phyloP scores from a whole-genome alignment of 148 eudicot genomes.

The Camellia lanceoleosa region DNA sequence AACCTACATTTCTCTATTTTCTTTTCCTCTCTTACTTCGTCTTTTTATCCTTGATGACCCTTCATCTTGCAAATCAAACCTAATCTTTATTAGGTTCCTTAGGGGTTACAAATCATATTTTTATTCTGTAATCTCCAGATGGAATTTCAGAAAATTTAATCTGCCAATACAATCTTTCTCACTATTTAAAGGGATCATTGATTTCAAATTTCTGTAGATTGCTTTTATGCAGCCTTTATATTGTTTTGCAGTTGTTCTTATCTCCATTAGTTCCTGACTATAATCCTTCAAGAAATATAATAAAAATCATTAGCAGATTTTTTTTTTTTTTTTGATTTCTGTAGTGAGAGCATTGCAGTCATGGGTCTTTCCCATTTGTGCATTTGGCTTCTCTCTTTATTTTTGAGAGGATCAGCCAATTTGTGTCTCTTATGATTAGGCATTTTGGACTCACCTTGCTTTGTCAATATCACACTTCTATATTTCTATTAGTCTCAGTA shows the following conservation, averaged over 20 bases:
- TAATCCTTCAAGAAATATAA: neutral
- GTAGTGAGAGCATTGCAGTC: neutral
- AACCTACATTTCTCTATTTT: neutral
- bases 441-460: neutral
- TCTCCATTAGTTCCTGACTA: neutral
- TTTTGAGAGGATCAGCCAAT: slow-evolving; percentile 4
- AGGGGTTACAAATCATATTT: no score
- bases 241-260: neutral
- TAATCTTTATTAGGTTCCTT: no score
- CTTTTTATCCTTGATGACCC: no score
- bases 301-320: neutral
- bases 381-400: neutral
- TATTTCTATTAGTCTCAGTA: no score
- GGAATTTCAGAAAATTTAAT: no score
- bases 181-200: neutral
- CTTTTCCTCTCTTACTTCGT: neutral
- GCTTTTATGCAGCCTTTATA: neutral
- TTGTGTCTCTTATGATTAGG: neutral
- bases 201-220: neutral
- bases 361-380: neutral
- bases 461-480: neutral
- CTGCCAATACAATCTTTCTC: no score
- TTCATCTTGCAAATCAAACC: no score
- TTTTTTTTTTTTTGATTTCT: neutral
- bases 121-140: no score